Conservation (phyloP, 1,284 basidiomycete genomes). For the Cryptococcus sp. region DNA sequence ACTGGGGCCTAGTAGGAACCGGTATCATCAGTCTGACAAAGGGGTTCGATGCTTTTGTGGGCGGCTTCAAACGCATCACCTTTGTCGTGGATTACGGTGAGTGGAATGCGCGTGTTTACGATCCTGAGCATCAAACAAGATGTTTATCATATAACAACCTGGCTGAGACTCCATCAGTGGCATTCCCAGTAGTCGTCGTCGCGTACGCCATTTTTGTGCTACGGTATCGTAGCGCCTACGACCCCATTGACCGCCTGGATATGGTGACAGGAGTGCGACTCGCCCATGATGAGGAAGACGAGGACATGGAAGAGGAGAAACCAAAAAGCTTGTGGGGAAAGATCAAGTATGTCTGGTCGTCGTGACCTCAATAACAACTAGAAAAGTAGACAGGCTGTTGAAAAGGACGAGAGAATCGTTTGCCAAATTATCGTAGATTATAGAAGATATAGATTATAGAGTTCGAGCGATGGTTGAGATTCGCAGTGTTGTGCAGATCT, state of each 20-base stretch:
- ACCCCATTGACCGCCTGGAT: background rate
- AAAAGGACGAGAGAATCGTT: no score
- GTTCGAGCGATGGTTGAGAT: no score
- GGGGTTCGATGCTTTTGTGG: constrained; percentile 16
- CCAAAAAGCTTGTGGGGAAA: constrained; percentile 8
- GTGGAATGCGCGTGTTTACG: background rate
- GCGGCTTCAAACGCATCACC: constrained; percentile 7
- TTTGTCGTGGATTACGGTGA: constrained; percentile 12
- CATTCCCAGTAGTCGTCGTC: constrained; percentile 11
- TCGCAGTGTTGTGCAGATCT: no score
- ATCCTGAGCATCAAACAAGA: no score
- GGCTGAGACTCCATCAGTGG: constrained; percentile 1
- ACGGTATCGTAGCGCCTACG: constrained; percentile 3
- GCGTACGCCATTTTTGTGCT: constrained; percentile 11
- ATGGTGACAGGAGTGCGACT: constrained; percentile 9
- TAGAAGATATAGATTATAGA: no score
- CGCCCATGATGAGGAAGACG: constrained; percentile 6
- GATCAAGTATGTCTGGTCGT: constrained; percentile 15
- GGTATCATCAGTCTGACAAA: constrained; percentile 14
- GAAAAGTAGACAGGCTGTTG: no score
- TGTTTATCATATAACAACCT: background rate
- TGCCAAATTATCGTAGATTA: no score
- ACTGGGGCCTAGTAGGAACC: constrained; percentile 14
- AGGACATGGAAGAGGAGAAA: constrained; percentile 7
- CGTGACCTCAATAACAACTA: no score